Evolutionary conservation across 768 basidiomycete genomes (phyloP).

Genomic region (Rhizopogon vesiculosus): DNA sequence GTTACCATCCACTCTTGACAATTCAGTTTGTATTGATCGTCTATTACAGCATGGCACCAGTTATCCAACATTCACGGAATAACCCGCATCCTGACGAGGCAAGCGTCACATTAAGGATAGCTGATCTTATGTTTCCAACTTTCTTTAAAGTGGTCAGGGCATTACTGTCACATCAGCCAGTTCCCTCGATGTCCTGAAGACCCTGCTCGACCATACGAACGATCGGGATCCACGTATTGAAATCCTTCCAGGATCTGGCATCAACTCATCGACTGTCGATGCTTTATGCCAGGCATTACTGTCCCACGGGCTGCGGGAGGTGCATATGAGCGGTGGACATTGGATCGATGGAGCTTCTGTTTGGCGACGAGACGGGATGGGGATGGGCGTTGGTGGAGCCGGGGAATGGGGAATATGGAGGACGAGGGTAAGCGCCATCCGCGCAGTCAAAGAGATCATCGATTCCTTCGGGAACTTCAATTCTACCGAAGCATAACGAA

Average conservation of each 20-base stretch:
- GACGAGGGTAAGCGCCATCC: constrained; percentile 49
- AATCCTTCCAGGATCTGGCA: constrained; percentile 75
- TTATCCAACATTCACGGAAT: constrained; percentile 58
- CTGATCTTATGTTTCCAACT: neutral
- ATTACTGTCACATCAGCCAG: constrained; percentile 31
- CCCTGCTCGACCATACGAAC: constrained; percentile 30
- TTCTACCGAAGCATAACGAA: neutral
- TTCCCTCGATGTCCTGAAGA: constrained; percentile 36
- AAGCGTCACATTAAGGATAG: constrained; percentile 1
- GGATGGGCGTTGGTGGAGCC: constrained; percentile 55
- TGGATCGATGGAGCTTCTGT: constrained; percentile 55
- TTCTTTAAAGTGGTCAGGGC: constrained; percentile 46
- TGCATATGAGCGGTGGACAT: constrained; percentile 70
- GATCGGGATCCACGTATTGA: constrained; percentile 6
- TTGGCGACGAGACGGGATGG: constrained; percentile 54
- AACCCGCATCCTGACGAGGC: constrained; percentile 81
- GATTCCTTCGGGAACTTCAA: constrained; percentile 20
- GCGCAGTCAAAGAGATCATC: constrained; percentile 44
- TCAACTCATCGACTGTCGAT: constrained; percentile 54
- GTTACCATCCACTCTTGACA: neutral
- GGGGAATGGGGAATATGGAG: constrained; percentile 69
- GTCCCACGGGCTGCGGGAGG: constrained; percentile 55
- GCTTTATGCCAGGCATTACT: constrained; percentile 45
- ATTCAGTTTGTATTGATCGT: neutral
- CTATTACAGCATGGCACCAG: constrained; percentile 27